phyloP scores from a whole-genome alignment of 1,139 yeast genomes.

The Petasospora fabianii region DNA sequence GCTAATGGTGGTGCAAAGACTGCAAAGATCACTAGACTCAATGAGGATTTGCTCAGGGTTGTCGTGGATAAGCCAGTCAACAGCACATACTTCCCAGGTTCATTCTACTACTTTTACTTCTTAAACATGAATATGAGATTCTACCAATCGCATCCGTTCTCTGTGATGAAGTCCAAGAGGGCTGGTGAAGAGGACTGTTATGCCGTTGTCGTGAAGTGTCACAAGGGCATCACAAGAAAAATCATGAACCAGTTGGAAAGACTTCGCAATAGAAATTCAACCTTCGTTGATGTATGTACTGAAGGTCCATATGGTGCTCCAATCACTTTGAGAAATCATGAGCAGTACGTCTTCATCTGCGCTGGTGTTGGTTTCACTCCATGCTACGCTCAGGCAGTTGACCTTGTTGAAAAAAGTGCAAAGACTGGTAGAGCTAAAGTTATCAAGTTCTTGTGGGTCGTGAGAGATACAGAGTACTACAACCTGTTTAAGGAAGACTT shows the following conservation, averaged over 20 bases:
- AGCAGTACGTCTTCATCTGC: constrained; percentile 50
- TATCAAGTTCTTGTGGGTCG: constrained; percentile 28
- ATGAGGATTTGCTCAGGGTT: constrained; percentile 38
- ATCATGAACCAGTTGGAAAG: constrained; percentile 19
- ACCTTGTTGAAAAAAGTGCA: constrained; percentile 18
- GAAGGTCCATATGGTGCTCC: constrained; percentile 39
- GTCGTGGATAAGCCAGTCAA: constrained; percentile 29
- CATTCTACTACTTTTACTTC: constrained; percentile 39
- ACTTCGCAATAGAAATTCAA: constrained; percentile 11
- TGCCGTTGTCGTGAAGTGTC: constrained; percentile 36
- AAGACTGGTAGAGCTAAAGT: constrained; percentile 9
- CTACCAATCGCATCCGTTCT: constrained; percentile 60
- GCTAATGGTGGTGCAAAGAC: constrained; percentile 37
- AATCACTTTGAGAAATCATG: constrained; percentile 52
- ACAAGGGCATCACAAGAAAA: constrained; percentile 38
- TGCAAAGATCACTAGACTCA: constrained; percentile 31
- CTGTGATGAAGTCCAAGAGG: constrained; percentile 34
- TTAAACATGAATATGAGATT: constrained; percentile 32
- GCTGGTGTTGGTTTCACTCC: constrained; percentile 74
- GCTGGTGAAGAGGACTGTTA: constrained; percentile 30
- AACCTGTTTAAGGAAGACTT: constrained; percentile 25
- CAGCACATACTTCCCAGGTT: constrained; percentile 35
- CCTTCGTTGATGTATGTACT: constrained; percentile 20
- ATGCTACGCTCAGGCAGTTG: constrained; percentile 24
- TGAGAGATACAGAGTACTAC: constrained; percentile 20